phyloP scores from a whole-genome alignment of 768 basidiomycete species.

The Hericium erinaceus region DNA sequence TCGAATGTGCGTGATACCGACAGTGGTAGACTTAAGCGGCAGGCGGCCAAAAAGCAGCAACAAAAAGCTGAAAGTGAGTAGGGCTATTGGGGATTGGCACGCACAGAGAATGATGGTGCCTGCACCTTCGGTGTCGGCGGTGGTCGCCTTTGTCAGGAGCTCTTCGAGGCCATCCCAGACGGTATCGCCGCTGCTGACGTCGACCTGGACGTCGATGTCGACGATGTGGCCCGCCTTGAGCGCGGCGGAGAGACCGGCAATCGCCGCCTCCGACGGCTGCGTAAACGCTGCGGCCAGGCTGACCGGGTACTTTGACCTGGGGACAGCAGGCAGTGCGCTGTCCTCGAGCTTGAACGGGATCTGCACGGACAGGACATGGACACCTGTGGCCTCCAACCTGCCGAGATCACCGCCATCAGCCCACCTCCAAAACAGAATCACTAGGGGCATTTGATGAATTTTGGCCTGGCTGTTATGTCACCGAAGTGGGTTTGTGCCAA shows the following conservation, averaged over 20 bases:
- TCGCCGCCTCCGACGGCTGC: slow-evolving; percentile 35
- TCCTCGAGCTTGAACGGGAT: slow-evolving; percentile 54
- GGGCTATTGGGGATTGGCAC: neutral
- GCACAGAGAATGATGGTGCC: slow-evolving; percentile 60
- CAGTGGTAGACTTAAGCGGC: no score
- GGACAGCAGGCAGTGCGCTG: slow-evolving; percentile 28
- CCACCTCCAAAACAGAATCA: neutral
- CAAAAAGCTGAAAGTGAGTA: no score
- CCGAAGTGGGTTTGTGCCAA: no score
- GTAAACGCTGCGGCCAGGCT: slow-evolving; percentile 53
- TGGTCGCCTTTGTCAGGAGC: slow-evolving; percentile 52
- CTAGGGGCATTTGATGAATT: no score
- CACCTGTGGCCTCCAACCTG: slow-evolving; percentile 5
- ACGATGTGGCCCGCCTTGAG: slow-evolving; percentile 52
- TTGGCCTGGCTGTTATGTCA: no score
- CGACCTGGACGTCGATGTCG: slow-evolving; percentile 59
- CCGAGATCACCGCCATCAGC: neutral
- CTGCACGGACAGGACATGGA: slow-evolving; percentile 40
- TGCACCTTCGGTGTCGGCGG: slow-evolving; percentile 21
- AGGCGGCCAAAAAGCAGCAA: no score
- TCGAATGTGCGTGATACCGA: no score
- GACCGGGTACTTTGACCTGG: slow-evolving; percentile 31
- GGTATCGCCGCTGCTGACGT: slow-evolving; percentile 39
- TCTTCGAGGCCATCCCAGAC: slow-evolving; percentile 65
- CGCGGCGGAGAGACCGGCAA: slow-evolving; percentile 57